phyloP scores from a whole-genome alignment of 164 flowering plant genomes.

The Chloranthus sessilifolius region DNA sequence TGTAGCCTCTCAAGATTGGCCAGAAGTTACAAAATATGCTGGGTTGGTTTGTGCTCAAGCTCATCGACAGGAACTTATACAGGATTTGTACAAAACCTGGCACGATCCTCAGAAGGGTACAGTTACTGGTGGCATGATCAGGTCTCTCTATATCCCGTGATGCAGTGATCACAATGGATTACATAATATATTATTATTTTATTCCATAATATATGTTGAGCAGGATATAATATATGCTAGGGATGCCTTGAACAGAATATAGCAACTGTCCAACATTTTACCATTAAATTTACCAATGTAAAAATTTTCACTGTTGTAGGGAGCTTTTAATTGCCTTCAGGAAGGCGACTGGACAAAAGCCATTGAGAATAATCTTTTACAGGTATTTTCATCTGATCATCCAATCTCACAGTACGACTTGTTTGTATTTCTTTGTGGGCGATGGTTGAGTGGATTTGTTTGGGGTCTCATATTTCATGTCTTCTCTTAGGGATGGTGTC shows the following conservation, averaged over 20 bases:
- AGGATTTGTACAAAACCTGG: constrained; percentile 54
- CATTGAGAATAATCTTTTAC: constrained; percentile 55
- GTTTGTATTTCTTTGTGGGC: neutral
- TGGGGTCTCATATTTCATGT: neutral
- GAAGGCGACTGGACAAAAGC: constrained; percentile 56
- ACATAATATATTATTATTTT: no score
- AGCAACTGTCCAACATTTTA: no score
- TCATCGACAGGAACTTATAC: constrained; percentile 57
- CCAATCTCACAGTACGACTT: no score
- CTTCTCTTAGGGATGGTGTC: constrained; percentile 44
- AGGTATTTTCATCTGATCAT: constrained; percentile 22
- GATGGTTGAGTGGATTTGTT: neutral
- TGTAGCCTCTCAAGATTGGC: constrained; percentile 68
- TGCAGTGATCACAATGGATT: no score
- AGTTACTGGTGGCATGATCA: constrained; percentile 57
- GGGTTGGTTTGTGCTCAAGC: constrained; percentile 63
- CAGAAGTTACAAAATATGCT: constrained; percentile 57
- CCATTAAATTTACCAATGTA: no score
- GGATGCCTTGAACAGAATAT: no score
- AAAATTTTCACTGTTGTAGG: constrained; percentile 35
- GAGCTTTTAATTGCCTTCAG: constrained; percentile 54
- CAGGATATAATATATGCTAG: no score
- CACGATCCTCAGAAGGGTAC: constrained; percentile 51
- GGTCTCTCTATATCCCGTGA: constrained; percentile 18
- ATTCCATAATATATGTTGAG: no score